Conservation (phyloP, 2,329 filamentous ascomycete genomes). For the Sporothrix protearum region DNA sequence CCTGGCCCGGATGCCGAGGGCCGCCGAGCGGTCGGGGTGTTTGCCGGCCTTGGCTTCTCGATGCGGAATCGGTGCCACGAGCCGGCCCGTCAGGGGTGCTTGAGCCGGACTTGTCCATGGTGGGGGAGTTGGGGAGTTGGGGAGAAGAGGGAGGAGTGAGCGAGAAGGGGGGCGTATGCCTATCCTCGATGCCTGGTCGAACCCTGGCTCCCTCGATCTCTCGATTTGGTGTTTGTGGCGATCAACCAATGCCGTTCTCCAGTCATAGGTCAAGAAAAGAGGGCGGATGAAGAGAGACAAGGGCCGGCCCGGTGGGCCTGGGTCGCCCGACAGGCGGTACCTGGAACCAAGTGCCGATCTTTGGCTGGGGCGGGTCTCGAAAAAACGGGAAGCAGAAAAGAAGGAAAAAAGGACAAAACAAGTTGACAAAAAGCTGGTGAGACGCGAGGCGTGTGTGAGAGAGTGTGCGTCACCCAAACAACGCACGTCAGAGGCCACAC, state of each 20-base stretch:
- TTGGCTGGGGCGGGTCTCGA: not conserved
- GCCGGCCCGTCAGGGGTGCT: constrained; percentile 18
- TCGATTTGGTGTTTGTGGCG: not conserved
- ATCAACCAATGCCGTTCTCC: not conserved
- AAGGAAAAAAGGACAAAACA: not conserved
- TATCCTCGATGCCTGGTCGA: not conserved
- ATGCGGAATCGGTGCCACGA: constrained; percentile 33
- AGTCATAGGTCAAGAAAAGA: not conserved
- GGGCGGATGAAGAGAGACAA: not conserved
- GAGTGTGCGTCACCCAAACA: not conserved
- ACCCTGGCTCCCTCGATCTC: not conserved
- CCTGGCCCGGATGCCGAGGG: constrained; percentile 22
- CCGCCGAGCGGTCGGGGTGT: not conserved
- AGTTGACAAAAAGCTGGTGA: not conserved
- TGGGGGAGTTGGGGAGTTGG: not conserved
- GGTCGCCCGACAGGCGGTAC: not conserved
- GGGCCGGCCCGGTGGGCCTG: constrained; percentile 6
- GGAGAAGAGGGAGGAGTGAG: not conserved
- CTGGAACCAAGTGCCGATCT: not conserved
- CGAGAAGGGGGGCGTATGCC: not conserved
- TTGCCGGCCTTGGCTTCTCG: constrained; percentile 27
- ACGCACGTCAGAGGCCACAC: not conserved
- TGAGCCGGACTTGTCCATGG: constrained; percentile 23
- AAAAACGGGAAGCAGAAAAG: not conserved
- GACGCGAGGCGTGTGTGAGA: not conserved